phyloP scores from a whole-genome alignment of 495 filamentous ascomycete species.

The Penicillium longicatenatum region DNA sequence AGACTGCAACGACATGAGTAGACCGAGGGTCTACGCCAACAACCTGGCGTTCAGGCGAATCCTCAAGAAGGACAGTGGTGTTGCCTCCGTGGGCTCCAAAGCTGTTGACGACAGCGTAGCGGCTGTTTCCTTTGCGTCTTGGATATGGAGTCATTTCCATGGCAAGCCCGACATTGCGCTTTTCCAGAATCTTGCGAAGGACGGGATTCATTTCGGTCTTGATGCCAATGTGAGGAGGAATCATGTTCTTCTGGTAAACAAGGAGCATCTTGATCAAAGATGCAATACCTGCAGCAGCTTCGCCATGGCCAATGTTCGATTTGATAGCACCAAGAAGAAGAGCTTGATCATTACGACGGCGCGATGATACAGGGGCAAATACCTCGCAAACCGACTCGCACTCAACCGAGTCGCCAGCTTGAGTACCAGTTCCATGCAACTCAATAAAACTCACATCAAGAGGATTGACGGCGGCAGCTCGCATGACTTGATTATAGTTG shows the following conservation, averaged over 20 bases:
- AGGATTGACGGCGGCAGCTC: slow-evolving; percentile 46
- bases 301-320: slow-evolving; percentile 38
- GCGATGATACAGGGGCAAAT: too few species aligned
- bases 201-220: slow-evolving; percentile 41
- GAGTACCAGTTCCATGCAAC: slow-evolving; percentile 50
- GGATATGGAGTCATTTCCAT: too few species aligned
- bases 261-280: slow-evolving; percentile 36
- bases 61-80: too few species aligned
- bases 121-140: too few species aligned
- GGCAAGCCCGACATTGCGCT: slow-evolving; percentile 37
- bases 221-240: slow-evolving; percentile 39
- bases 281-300: slow-evolving; percentile 31
- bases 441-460: slow-evolving; percentile 55
- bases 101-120: too few species aligned
- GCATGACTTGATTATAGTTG: slow-evolving; percentile 45
- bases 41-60: too few species aligned
- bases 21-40: too few species aligned
- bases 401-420: slow-evolving; percentile 47
- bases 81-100: too few species aligned
- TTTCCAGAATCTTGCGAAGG: slow-evolving; percentile 19
- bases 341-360: too few species aligned
- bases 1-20: too few species aligned
- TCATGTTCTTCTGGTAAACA: slow-evolving; percentile 30
- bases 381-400: too few species aligned
- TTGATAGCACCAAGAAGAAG: slow-evolving; percentile 35